phyloP scores from a whole-genome alignment of 495 filamentous ascomycete species.

The Trichoderma virens region DNA sequence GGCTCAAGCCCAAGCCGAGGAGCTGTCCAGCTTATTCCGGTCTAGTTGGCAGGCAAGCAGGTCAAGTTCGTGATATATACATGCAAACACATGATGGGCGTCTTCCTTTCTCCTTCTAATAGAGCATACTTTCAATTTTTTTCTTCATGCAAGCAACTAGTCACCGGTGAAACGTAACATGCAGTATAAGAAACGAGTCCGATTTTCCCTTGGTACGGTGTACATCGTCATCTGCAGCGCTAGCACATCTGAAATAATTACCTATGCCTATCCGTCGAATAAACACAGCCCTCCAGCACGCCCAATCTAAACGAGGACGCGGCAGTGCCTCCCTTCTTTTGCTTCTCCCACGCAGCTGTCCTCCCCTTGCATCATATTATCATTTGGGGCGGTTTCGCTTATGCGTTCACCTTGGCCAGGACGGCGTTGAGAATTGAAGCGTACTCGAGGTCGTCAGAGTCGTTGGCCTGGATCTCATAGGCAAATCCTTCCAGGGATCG shows the following conservation, averaged over 20 bases:
- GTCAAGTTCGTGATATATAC: slow-evolving; percentile 11
- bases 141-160: not conserved
- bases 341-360: not conserved
- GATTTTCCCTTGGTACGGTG: not conserved
- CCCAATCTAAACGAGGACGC: not conserved
- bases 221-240: slow-evolving; percentile 4
- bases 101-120: not conserved
- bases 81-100: not conserved
- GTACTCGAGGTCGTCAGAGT: slow-evolving; percentile 81
- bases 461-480: slow-evolving; percentile 86
- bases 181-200: not conserved
- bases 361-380: not conserved
- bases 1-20: slow-evolving; percentile 60
- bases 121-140: not conserved
- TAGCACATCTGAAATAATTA: slow-evolving; percentile 8
- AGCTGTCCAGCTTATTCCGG: slow-evolving; percentile 58
- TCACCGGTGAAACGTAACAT: not conserved
- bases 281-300: not conserved
- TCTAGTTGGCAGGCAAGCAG: slow-evolving; percentile 51
- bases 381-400: not conserved
- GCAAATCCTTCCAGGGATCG: slow-evolving; percentile 73
- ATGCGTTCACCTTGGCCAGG: slow-evolving; percentile 13
- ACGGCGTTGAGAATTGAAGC: slow-evolving; percentile 68
- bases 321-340: slow-evolving; percentile 1
- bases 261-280: slow-evolving; percentile 3